Base-by-base conservation (phyloP, 1,284 basidiomycete species). In the Ganoderma boninense region DNA sequence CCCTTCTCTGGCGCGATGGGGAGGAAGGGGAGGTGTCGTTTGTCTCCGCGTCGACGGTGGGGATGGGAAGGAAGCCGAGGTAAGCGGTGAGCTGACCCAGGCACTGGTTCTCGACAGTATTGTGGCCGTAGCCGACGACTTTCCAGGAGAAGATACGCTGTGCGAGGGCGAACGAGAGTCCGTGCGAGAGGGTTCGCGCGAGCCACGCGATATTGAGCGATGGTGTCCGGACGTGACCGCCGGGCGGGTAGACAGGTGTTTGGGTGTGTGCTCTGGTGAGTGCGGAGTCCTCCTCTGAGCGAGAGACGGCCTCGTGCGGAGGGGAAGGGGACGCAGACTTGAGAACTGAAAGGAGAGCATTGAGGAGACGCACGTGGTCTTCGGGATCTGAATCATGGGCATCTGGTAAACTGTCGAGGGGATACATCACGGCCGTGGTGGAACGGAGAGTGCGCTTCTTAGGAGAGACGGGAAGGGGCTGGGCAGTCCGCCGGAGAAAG, bases 131-230 rank as follows among this genome's bases (percentile, higher is more conserved):
- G 4, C 78, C 76, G 0, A 64, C 65, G 2, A 76, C 74, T 13
- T 75, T 73, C 0, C 75, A 62, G 13, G 74, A 16, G 65, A 75
- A 61, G 69, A 81, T 70, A 44, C 69, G 68, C 1, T 52, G 64
- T 13, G 72, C 72, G 23, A 81, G 69, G 16, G 67, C 54, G 13
- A 66, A 70, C 0, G 78, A 79, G 2, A 78, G 71, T 0, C 79
- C 80, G 20, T 68, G 62, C 2, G 71, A 56, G 0, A 80, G 68
- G 2, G 74, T 65, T 10, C 69, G 23, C 14, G 71, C n/a, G 1
- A 81, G 74, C 79, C 79, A 81, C 7, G 62, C 20, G n/a, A 78
- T 72, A 71, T 80, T 81, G 26, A 62, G 67, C 1, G 77, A 80
- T 2, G 44, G 35, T 0, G 26, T 38, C 20, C 42, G 29, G n/a